These are phyloP conservation scores for Neurospora tetrasperma DNA, from an alignment of 495 filamentous ascomycete genomes.

Conservation along the genomic window DNA sequence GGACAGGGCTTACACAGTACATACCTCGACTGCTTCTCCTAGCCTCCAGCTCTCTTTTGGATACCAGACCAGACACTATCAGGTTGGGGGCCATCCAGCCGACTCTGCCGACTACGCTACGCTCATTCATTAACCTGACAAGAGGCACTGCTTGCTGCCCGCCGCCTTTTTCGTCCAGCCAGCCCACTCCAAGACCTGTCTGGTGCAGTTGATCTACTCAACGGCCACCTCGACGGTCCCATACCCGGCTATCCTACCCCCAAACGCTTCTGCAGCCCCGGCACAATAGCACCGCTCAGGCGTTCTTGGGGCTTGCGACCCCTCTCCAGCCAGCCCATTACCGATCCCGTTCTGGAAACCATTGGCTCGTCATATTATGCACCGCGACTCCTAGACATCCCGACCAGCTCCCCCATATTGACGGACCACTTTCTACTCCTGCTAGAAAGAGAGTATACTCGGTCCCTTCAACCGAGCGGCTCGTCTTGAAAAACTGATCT, in stretches of 20 bases:
- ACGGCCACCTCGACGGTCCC: slow-evolving; percentile 9
- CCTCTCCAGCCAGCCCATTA: slow-evolving; percentile 18
- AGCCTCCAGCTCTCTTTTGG: background rate
- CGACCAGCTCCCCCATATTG: slow-evolving; percentile 14
- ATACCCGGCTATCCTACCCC: slow-evolving; percentile 2
- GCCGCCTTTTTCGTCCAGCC: background rate
- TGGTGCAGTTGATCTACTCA: slow-evolving; percentile 11
- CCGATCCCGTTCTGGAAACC: slow-evolving; percentile 20
- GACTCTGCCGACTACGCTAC: background rate
- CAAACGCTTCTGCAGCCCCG: slow-evolving; percentile 18
- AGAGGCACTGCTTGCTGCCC: background rate
- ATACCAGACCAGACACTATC: background rate
- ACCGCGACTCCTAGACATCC: slow-evolving; percentile 18
- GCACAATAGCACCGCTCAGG: slow-evolving; percentile 11
- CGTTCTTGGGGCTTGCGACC: slow-evolving; percentile 10
- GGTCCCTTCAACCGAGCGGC: slow-evolving; percentile 14
- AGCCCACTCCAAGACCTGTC: slow-evolving; percentile 2
- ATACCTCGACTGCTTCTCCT: background rate
- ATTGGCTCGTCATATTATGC: slow-evolving; percentile 25
- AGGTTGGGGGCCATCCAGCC: background rate
- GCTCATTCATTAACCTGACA: background rate
- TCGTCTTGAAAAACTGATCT: slow-evolving; percentile 10
- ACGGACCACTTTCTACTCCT: slow-evolving; percentile 17
- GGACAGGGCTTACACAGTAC: background rate
- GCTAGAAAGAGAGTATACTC: slow-evolving; percentile 4